phyloP scores from a whole-genome alignment of 805 yeast species.

The Cyberlindnera sargentensis region DNA sequence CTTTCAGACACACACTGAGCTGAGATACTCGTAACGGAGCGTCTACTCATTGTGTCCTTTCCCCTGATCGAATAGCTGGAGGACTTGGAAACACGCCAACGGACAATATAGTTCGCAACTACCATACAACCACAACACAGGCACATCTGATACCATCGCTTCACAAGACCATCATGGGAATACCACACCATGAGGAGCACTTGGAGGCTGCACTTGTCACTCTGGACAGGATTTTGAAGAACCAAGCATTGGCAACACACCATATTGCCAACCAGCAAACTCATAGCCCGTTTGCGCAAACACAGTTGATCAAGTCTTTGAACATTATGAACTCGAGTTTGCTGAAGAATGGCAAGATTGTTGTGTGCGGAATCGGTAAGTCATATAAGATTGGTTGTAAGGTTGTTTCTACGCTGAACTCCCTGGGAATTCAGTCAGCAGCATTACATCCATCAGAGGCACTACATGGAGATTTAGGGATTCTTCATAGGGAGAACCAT shows the following conservation, averaged over 20 bases:
- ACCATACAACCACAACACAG: too few relatives aligned
- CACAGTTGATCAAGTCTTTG: conserved; percentile 37
- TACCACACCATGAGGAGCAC: conserved; percentile 14
- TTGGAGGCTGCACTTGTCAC: conserved; percentile 22
- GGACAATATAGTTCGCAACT: too few relatives aligned
- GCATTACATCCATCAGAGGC: conserved; percentile 81
- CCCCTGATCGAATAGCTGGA: too few relatives aligned
- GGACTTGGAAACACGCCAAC: too few relatives aligned
- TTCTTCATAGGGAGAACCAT: conserved; percentile 44
- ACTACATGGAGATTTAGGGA: conserved; percentile 83
- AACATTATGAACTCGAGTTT: conserved; percentile 30
- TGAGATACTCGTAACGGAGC: too few relatives aligned
- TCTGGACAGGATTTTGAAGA: conserved; percentile 34
- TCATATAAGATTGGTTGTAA: conserved; percentile 74
- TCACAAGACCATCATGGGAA: background rate
- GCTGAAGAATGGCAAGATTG: conserved; percentile 55
- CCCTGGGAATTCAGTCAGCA: conserved; percentile 64
- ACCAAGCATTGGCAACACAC: conserved; percentile 41
- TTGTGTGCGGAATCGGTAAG: conserved; percentile 81
- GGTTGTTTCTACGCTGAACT: conserved; percentile 74
- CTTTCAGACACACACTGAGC: too few relatives aligned
- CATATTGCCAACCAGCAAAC: conserved; percentile 40
- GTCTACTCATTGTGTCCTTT: too few relatives aligned
- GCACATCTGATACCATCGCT: too few relatives aligned
- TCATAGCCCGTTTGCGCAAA: conserved; percentile 37